These are phyloP conservation scores for Penicillium lagena DNA, from an alignment of 495 filamentous ascomycete species.

Conservation along the genomic window DNA sequence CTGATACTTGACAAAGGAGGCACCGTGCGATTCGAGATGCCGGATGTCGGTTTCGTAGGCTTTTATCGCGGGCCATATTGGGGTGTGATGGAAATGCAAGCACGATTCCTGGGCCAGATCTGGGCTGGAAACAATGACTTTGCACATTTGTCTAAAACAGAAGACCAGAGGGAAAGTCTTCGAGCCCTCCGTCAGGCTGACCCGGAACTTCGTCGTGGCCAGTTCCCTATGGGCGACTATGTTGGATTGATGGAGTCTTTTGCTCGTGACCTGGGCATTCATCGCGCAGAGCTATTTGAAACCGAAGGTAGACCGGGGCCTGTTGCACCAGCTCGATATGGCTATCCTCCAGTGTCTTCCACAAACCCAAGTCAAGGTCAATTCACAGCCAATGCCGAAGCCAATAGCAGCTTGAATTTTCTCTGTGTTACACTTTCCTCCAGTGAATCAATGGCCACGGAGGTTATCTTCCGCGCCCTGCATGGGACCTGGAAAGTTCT, in stretches of 20 bases:
- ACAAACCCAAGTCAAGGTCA: not conserved
- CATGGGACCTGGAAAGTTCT: slow-evolving; percentile 58
- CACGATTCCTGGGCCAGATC: slow-evolving; percentile 49
- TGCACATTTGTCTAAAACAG: not conserved
- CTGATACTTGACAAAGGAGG: slow-evolving; percentile 62
- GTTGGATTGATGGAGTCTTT: slow-evolving; percentile 70
- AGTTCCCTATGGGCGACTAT: slow-evolving; percentile 82
- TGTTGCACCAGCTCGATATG: slow-evolving; percentile 31
- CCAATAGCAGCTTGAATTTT: slow-evolving; percentile 11
- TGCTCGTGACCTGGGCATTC: slow-evolving; percentile 42
- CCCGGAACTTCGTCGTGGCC: slow-evolving; percentile 39
- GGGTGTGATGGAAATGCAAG: slow-evolving; percentile 84
- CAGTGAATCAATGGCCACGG: slow-evolving; percentile 3
- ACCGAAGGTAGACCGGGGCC: slow-evolving; percentile 16
- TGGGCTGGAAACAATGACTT: slow-evolving; percentile 22
- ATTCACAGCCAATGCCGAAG: not conserved
- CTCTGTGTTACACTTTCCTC: slow-evolving; percentile 2
- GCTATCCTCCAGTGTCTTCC: not conserved
- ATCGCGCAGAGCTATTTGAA: slow-evolving; percentile 6
- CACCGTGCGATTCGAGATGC: slow-evolving; percentile 52
- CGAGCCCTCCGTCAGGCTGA: slow-evolving; percentile 19
- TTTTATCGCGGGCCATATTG: slow-evolving; percentile 85
- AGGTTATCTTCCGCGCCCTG: slow-evolving; percentile 63
- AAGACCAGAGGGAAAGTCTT: slow-evolving; percentile 16
- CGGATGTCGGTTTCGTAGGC: slow-evolving; percentile 72